These are phyloP conservation scores for Gynostemma pentaphyllum DNA, from an alignment of 306 rosid species.

Conservation along the genomic window DNA sequence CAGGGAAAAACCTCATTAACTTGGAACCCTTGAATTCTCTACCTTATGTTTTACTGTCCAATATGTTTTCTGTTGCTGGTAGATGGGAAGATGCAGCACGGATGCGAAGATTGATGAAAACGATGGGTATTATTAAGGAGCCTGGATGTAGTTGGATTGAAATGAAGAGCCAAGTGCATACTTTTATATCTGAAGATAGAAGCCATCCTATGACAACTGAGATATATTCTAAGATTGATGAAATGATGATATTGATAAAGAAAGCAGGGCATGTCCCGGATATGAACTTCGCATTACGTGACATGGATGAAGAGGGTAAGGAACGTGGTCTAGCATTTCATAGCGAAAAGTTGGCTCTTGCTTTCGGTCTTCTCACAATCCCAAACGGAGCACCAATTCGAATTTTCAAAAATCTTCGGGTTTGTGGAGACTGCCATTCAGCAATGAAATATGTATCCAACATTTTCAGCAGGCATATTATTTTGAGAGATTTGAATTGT, in stretches of 20 bases:
- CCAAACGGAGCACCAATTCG: constrained; percentile 55
- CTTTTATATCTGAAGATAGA: constrained; percentile 73
- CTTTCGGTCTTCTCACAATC: constrained; percentile 58
- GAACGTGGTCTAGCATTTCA: constrained; percentile 63
- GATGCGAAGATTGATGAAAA: constrained; percentile 63
- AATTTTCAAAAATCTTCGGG: constrained; percentile 73
- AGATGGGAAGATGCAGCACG: constrained; percentile 66
- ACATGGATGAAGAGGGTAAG: constrained; percentile 70
- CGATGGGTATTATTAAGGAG: constrained; percentile 69
- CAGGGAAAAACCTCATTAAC: constrained; percentile 52
- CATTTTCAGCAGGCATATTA: constrained; percentile 44
- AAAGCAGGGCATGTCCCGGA: constrained; percentile 72
- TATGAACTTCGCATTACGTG: constrained; percentile 64
- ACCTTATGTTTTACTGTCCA: constrained; percentile 68
- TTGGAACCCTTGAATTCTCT: constrained; percentile 56
- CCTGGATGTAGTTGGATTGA: constrained; percentile 88
- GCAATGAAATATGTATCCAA: constrained; percentile 63
- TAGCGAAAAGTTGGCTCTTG: constrained; percentile 76
- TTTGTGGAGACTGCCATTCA: constrained; percentile 89
- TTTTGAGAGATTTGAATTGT: constrained; percentile 82
- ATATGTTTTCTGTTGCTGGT: constrained; percentile 59
- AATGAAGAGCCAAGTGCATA: constrained; percentile 48
- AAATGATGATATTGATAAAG: constrained; percentile 44
- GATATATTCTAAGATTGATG: constrained; percentile 60
- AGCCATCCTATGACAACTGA: constrained; percentile 52